phyloP scores from a whole-genome alignment of 2,329 filamentous ascomycete species.

The Bipolaris bicolor region DNA sequence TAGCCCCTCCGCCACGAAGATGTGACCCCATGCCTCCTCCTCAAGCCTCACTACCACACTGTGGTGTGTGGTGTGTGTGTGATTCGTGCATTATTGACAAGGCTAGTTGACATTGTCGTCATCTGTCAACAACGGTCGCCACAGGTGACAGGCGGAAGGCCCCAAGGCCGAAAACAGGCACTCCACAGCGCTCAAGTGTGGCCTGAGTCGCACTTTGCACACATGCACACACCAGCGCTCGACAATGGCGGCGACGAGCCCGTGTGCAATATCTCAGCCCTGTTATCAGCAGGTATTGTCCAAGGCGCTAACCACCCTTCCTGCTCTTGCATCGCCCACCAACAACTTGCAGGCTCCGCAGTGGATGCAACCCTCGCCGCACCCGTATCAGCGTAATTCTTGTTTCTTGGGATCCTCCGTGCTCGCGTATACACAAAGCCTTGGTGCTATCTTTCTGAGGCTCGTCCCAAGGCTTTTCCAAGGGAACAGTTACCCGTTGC shows the following conservation, averaged over 20 bases:
- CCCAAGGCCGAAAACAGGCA: constrained; percentile 10
- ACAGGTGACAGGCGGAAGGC: constrained; percentile 26
- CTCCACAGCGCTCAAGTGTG: neutral
- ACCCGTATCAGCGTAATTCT: neutral
- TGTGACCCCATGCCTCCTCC: constrained; percentile 14
- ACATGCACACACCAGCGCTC: constrained; percentile 5
- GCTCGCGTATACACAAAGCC: neutral
- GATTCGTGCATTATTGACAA: neutral
- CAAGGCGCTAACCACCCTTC: neutral
- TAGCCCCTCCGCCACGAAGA: constrained; percentile 9
- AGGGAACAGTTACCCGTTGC: constrained; percentile 9
- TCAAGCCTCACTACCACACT: constrained; percentile 5
- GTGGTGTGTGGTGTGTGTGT: neutral
- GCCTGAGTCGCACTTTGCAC: neutral
- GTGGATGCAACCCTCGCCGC: constrained; percentile 1
- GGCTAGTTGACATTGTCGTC: constrained; percentile 8
- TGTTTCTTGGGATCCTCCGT: neutral
- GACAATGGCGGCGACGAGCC: constrained; percentile 6
- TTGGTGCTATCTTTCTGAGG: neutral
- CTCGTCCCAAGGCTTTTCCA: neutral
- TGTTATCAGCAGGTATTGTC: neutral
- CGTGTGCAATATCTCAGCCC: neutral
- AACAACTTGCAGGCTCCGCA: constrained; percentile 3
- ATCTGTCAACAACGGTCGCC: constrained; percentile 22
- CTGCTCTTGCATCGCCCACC: neutral